Base-by-base conservation (phyloP, 2,329 filamentous ascomycete species). In the Hymenoscyphus infarciens region DNA sequence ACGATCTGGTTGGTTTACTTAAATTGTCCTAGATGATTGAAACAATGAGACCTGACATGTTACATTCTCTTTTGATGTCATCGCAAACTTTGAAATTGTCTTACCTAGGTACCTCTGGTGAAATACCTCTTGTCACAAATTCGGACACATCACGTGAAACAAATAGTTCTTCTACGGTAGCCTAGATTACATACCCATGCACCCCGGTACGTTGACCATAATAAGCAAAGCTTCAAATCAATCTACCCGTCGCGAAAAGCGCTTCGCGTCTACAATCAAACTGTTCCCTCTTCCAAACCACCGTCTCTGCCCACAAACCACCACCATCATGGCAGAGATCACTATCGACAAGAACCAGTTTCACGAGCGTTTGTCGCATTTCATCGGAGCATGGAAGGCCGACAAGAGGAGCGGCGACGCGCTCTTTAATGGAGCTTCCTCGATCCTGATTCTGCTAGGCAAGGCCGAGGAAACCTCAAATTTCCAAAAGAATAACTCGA, bases 401-500 rank as follows among this genome's bases (percentile, higher is more conserved):
- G 94, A 98, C 82, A 94, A 96, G 81, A 90, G 93, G 74, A 85
- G 89, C 66, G 90, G 90, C 75, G 91, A 96, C 80, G 83, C 87
- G 73, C 79, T 94, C 67, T 99, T 98, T 77, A 87, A 86, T 70
- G 94, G 93, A 74, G 93, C 87, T 68, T 87, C 88, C 68, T 96
- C 94, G 64, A 91, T 99, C 72, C 81, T 95, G 71, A 85, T 97
- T 64, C 83, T 96, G 75, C 95, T 97, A 85, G 95, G 95, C 77
- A 99, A 97, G 81, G 92, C 92, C 67, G 92, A 95, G 73, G 93
- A 97, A 73, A 84, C 86, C 52, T 89, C 88, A 67, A 88, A 89
- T 72, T 97, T 96, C 72, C 87, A 94, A 78, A 99, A 99, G 82
- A 96, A 93, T 74, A 97, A 97, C 77, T 92, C 95, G 25, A 89